Evolutionary conservation across 768 basidiomycete genomes (phyloP).

Genomic region (Rhodotorula graminis): DNA sequence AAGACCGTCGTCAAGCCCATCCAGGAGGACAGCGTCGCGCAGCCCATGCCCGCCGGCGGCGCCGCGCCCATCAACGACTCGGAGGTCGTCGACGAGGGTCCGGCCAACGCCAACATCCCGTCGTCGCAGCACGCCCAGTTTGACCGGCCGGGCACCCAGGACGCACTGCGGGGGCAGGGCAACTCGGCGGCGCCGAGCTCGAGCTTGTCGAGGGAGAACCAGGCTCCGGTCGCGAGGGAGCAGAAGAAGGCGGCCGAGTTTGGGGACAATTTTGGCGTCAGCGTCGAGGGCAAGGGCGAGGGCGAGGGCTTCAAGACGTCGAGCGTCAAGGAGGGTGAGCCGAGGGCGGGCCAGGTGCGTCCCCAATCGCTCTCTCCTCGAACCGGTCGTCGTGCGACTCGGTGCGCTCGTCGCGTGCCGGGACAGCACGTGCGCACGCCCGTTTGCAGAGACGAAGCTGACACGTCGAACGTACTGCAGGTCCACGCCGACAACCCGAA

Average conservation of each 20-base stretch:
- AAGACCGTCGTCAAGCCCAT: too few species aligned
- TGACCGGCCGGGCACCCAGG: constrained; percentile 15
- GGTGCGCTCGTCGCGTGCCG: too few species aligned
- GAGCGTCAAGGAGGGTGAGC: constrained; percentile 2
- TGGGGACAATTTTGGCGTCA: neutral
- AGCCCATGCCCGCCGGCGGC: neutral
- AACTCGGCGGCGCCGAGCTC: neutral
- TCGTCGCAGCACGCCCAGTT: neutral
- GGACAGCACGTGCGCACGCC: too few species aligned
- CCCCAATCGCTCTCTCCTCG: neutral
- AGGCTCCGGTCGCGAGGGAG: constrained; percentile 9
- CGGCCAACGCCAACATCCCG: neutral
- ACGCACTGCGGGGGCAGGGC: constrained; percentile 22
- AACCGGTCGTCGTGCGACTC: too few species aligned
- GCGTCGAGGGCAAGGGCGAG: neutral
- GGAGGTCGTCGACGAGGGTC: neutral
- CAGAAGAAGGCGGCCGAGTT: neutral
- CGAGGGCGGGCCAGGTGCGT: constrained; percentile 11
- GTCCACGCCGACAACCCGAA: neutral
- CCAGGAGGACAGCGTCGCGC: too few species aligned
- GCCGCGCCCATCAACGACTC: neutral
- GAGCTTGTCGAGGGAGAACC: constrained; percentile 1
- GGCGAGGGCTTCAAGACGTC: neutral
- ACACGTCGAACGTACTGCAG: neutral
- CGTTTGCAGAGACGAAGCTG: too few species aligned